Percentiles rank a stretch among this genome's conserved stretches.
phyloP scores from a whole-genome alignment of 805 yeast species.

The Yamadazyma nakazawae region DNA sequence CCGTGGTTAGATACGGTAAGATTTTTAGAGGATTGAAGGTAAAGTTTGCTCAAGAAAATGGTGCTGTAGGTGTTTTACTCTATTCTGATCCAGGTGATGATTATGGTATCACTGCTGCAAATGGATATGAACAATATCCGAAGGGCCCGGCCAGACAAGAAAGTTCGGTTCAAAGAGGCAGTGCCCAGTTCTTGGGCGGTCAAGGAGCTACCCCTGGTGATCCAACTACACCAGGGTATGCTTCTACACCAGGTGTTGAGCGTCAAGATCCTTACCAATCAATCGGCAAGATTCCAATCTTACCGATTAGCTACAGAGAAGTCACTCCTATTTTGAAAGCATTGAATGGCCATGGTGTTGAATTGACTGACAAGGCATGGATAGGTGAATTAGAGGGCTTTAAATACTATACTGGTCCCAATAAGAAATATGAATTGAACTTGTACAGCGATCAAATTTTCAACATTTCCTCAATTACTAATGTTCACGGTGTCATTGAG shows the following conservation, averaged over 20 bases:
- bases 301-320: conserved; percentile 44
- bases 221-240: conserved; percentile 74
- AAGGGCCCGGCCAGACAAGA: conserved; percentile 65
- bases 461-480: conserved; percentile 40
- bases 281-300: conserved; percentile 39
- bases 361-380: conserved; percentile 30
- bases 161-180: conserved; percentile 57
- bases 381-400: conserved; percentile 39
- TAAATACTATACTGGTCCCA: conserved; percentile 41
- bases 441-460: conserved; percentile 39
- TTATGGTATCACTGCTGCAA: conserved; percentile 47
- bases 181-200: conserved; percentile 56
- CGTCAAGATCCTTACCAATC: conserved; percentile 33
- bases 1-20: conserved; percentile 51
- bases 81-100: conserved; percentile 62
- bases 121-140: conserved; percentile 60
- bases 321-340: conserved; percentile 40
- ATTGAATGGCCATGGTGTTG: conserved; percentile 38
- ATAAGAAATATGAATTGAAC: conserved; percentile 32
- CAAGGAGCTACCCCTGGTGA: conserved; percentile 59
- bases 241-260: conserved; percentile 46
- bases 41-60: conserved; percentile 56
- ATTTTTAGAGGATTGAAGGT: conserved; percentile 56
- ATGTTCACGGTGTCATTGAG: conserved; percentile 43
- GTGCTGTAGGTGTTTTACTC: conserved; percentile 60